A percentile compares a stretch with the other conserved stretches of the same genome.
phyloP scores from a whole-genome alignment of 148 eudicot genomes.

The Limonium bicolor region DNA sequence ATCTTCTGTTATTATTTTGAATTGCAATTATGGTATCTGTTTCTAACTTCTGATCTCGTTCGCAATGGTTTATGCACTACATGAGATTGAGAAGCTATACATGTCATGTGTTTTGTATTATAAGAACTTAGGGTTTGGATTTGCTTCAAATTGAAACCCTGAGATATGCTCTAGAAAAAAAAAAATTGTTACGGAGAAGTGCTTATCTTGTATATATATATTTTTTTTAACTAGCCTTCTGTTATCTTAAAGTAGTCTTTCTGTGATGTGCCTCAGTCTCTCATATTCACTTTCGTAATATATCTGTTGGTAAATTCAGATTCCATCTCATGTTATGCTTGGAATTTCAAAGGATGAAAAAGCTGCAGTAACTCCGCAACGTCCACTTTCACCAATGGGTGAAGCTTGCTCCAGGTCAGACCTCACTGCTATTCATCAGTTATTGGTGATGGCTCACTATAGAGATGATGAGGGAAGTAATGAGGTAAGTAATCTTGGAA shows the following conservation, averaged over 20 bases:
- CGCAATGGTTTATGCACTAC: too few relatives aligned
- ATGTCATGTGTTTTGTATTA: too few relatives aligned
- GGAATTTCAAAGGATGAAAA: conserved; percentile 6
- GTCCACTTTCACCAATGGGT: conserved; percentile 8
- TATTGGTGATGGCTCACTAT: conserved; percentile 9
- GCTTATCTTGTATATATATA: too few relatives aligned
- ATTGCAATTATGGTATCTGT: not conserved
- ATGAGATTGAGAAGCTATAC: not conserved
- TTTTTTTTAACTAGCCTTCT: too few relatives aligned
- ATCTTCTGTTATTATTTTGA: not conserved
- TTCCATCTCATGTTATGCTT: conserved; percentile 10
- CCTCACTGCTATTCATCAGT: conserved; percentile 11
- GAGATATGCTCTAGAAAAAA: too few relatives aligned
- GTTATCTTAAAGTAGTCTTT: too few relatives aligned
- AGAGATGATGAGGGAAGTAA: conserved; percentile 10
- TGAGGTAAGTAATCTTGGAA: conserved; percentile 6
- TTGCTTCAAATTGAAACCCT: too few relatives aligned
- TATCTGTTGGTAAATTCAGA: conserved; percentile 1
- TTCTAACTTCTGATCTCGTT: too few relatives aligned
- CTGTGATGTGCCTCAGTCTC: too few relatives aligned
- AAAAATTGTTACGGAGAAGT: too few relatives aligned
- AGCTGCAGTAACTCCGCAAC: not conserved
- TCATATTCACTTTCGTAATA: not conserved
- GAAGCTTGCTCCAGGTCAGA: conserved; percentile 12
- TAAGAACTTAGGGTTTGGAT: too few relatives aligned